Conservation (phyloP, 129 eudicot genomes). For the Tagetes erecta region DNA sequence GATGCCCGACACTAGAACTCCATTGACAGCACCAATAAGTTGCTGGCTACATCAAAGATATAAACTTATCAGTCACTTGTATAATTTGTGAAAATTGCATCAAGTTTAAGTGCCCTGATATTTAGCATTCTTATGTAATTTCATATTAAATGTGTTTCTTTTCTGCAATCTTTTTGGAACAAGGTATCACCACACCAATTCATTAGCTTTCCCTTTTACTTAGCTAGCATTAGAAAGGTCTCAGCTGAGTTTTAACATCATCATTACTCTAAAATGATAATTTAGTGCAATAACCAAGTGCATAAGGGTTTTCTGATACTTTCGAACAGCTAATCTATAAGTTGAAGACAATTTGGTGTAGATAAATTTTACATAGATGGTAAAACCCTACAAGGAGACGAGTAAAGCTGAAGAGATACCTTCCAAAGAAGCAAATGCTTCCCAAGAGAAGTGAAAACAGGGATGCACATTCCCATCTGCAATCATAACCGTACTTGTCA, state of each 20-base stretch:
- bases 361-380: conserved; percentile 11
- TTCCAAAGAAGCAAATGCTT: conserved; percentile 84
- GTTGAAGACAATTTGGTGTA: background rate
- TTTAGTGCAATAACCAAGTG: conserved; percentile 17
- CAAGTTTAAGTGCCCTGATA: background rate
- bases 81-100: conserved; percentile 10
- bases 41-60: conserved; percentile 67
- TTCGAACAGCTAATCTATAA: background rate
- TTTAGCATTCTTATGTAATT: background rate
- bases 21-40: conserved; percentile 85
- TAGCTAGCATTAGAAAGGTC: conserved; percentile 12
- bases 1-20: conserved; percentile 73
- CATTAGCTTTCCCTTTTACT: background rate
- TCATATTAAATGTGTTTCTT: conserved; percentile 2
- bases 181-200: background rate
- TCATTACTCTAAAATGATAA: conserved; percentile 9
- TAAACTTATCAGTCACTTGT: conserved; percentile 24
- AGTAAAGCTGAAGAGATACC: conserved; percentile 45
- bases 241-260: conserved; percentile 1
- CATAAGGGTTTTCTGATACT: conserved; percentile 11
- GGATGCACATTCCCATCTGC: conserved; percentile 99
- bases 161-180: conserved; percentile 12
- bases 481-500: conserved; percentile 51
- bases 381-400: background rate
- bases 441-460: conserved; percentile 82